Base-by-base conservation (phyloP, 2,329 filamentous ascomycete genomes). In the Fusarium sp. region DNA sequence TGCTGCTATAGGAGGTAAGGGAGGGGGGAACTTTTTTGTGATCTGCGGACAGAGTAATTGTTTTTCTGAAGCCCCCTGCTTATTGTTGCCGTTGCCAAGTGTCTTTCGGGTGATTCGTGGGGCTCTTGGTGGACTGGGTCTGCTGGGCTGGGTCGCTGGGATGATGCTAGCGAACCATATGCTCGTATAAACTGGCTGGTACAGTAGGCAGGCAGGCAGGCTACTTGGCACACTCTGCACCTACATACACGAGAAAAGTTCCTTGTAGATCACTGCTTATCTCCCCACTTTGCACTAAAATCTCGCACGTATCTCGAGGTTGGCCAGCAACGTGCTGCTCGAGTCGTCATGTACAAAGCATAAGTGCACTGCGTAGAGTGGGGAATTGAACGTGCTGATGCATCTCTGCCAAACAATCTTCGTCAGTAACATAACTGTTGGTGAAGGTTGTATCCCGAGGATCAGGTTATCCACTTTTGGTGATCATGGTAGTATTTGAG, bases 191-290 rank as follows among this genome's bases (percentile, higher is more conserved):
- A 35, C 13, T 31, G 11, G 29, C 29, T 31, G 29, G 25, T 27
- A 6, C n/a, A n/a, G n/a, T n/a, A n/a, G n/a, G 29, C 11, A 31
- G 29, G 29, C 10, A 11, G 29, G 25, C 11, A 27, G 35, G 36
- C 43, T 43, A 49, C 40, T 54, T 39, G 48, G 55, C 52, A 9
- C 23, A n/a, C 18, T 9, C 11, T 29, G 23, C 43, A 48, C 62
- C 46, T 65, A 65, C 54, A 60, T 65, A 65, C 62, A 65, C 60
- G 62, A 65, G 54, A 21, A 33, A 59, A 59, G 27, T 52, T 51
- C 45, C 51, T 25, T 58, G 60, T 41, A 37, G 43, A 63, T 63
- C 50, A 35, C 31, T 40, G 37, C 58, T 55, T 25, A n/a, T 47
- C 46, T 55, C 49, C 23, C 49, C 60, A 62, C 49, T 51, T 25